Conservation (phyloP, 2,329 filamentous ascomycete genomes). For the Fusarium pilosicola region DNA sequence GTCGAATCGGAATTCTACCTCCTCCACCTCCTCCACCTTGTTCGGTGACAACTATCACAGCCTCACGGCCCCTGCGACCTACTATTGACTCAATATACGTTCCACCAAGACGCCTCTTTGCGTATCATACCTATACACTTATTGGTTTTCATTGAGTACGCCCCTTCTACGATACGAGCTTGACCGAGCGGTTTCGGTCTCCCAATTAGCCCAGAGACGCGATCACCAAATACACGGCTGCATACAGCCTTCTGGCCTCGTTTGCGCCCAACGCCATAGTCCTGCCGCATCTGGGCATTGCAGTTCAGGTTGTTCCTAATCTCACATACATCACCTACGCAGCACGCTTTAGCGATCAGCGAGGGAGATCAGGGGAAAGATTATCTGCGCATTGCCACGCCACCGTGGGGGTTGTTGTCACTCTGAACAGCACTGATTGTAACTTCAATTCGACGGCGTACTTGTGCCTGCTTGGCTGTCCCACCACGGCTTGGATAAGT, state of each 20-base stretch:
- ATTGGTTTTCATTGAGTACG: constrained; percentile 39
- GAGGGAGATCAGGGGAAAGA: constrained; percentile 26
- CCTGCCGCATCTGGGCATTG: constrained; percentile 32
- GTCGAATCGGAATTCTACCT: constrained; percentile 32
- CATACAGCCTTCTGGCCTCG: constrained; percentile 36
- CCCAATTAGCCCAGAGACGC: constrained; percentile 32
- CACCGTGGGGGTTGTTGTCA: constrained; percentile 37
- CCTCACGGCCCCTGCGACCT: constrained; percentile 31
- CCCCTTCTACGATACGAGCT: constrained; percentile 48
- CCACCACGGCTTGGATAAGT: constrained; percentile 47
- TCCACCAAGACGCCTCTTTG: constrained; percentile 40
- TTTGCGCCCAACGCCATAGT: constrained; percentile 39
- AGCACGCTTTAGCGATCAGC: constrained; percentile 21
- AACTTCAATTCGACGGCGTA: constrained; percentile 35
- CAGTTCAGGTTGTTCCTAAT: constrained; percentile 15
- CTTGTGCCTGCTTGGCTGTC: constrained; percentile 45
- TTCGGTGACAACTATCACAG: constrained; percentile 35
- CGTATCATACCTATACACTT: constrained; percentile 36
- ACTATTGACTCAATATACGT: constrained; percentile 40
- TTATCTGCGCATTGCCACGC: constrained; percentile 31
- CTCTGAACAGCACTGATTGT: constrained; percentile 28
- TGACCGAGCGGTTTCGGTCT: constrained; percentile 41
- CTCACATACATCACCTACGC: constrained; percentile 32
- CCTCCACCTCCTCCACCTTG: constrained; percentile 20
- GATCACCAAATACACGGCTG: constrained; percentile 40